Evolutionary conservation across 2,329 filamentous ascomycete genomes (phyloP).

Genomic region (Penicillium glabrum): DNA sequence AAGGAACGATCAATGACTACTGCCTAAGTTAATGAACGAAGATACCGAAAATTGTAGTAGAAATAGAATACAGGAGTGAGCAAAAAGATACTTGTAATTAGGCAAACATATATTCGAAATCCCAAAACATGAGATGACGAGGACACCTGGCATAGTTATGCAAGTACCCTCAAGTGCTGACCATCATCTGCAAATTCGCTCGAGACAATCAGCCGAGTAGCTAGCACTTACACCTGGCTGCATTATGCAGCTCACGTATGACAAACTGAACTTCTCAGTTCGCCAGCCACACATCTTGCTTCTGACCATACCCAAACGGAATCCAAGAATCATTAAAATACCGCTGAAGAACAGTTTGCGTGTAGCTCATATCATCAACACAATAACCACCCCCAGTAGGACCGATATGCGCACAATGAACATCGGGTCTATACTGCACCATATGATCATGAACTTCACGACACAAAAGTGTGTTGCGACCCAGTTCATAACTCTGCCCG

Average conservation of each 20-base stretch:
- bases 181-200: background rate
- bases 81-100: background rate
- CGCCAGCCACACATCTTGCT: background rate
- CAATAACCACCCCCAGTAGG: constrained; percentile 28
- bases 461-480: constrained; percentile 27
- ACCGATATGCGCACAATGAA: constrained; percentile 30
- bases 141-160: background rate
- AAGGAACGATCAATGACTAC: background rate
- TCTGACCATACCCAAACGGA: constrained; percentile 19
- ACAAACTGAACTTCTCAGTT: background rate
- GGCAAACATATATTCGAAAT: background rate
- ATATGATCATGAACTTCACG: constrained; percentile 31
- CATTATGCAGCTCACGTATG: no score
- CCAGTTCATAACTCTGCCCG: constrained; percentile 25
- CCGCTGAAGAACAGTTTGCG: constrained; percentile 21
- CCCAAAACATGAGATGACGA: background rate
- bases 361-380: constrained; percentile 27
- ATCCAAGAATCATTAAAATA: constrained; percentile 29
- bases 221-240: background rate
- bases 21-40: no score
- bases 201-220: background rate
- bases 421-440: constrained; percentile 25
- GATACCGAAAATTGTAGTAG: no score
- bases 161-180: no score
- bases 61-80: background rate